A percentile compares a stretch with the other conserved stretches of the same genome.
phyloP scores from a whole-genome alignment of 306 rosid species.

The Quercus engelmannii region DNA sequence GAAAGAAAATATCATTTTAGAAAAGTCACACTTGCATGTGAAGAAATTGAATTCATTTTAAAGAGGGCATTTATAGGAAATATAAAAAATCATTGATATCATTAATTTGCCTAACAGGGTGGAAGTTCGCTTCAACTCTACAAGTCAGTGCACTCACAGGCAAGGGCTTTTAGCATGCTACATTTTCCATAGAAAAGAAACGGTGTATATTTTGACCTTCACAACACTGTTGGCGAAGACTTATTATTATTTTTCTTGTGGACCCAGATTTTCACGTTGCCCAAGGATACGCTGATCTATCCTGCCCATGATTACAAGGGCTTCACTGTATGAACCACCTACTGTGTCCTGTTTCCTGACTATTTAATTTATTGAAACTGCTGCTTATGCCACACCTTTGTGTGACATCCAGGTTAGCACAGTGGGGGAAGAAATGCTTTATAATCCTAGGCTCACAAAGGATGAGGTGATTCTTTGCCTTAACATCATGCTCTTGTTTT shows the following conservation, averaged over 20 bases:
- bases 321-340: slow-evolving; percentile 55
- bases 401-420: slow-evolving; percentile 68
- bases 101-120: slow-evolving; percentile 57
- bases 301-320: slow-evolving; percentile 98
- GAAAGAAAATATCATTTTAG: not conserved
- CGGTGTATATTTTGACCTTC: not conserved
- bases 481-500: slow-evolving; percentile 5
- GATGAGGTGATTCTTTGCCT: slow-evolving; percentile 53
- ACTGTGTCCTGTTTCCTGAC: slow-evolving; percentile 4
- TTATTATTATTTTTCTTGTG: slow-evolving; percentile 12
- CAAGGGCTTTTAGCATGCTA: slow-evolving; percentile 33
- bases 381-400: slow-evolving; percentile 27
- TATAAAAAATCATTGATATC: slow-evolving; percentile 17
- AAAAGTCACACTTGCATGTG: not conserved
- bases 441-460: slow-evolving; percentile 78
- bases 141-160: slow-evolving; percentile 92
- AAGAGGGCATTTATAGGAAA: not conserved
- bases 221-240: slow-evolving; percentile 5
- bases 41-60: not conserved
- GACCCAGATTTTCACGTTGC: slow-evolving; percentile 74
- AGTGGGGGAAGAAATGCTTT: slow-evolving; percentile 72
- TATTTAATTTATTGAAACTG: not conserved
- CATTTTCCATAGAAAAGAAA: not conserved
- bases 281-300: slow-evolving; percentile 67
- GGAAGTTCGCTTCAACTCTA: slow-evolving; percentile 89